Conservation (phyloP, 163 green algal genomes). For the Scenedesmus sp. region DNA sequence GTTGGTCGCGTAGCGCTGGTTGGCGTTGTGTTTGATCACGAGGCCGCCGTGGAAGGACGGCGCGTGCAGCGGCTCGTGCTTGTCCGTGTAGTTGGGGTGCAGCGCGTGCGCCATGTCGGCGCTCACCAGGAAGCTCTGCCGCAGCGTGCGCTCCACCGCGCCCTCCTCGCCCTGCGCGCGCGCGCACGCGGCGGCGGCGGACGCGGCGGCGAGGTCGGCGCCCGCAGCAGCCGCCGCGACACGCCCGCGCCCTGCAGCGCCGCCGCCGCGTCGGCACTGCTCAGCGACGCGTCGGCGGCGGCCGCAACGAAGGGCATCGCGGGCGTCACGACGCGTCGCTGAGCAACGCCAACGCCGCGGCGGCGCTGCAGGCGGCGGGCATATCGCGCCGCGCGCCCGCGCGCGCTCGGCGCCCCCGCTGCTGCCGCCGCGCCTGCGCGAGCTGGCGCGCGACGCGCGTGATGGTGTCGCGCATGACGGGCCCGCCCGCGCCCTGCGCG, state of each 20-base stretch:
- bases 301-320: too few species aligned
- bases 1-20: constrained; percentile 97
- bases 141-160: constrained; percentile 73
- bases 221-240: too few species aligned
- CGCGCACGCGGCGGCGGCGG: too few species aligned
- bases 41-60: constrained; percentile 79
- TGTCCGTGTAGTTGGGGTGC: constrained; percentile 91
- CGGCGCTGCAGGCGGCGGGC: too few species aligned
- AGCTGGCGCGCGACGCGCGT: constrained; percentile 73
- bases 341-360: too few species aligned
- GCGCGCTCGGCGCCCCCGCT: too few species aligned
- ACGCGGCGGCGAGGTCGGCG: not conserved
- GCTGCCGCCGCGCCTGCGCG: constrained; percentile 16
- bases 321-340: too few species aligned
- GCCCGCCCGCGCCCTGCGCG: constrained; percentile 75
- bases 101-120: constrained; percentile 95
- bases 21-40: constrained; percentile 96
- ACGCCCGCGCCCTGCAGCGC: too few species aligned
- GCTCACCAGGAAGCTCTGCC: constrained; percentile 57
- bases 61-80: constrained; percentile 53
- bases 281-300: too few species aligned
- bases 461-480: constrained; percentile 89
- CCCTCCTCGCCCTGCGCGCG: constrained; percentile 55
- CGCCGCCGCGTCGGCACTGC: too few species aligned
- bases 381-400: too few species aligned